Percentiles rank a stretch among this genome's conserved stretches.
Conservation (phyloP, 73 alveolate species). For the Uronychia binucleata region DNA sequence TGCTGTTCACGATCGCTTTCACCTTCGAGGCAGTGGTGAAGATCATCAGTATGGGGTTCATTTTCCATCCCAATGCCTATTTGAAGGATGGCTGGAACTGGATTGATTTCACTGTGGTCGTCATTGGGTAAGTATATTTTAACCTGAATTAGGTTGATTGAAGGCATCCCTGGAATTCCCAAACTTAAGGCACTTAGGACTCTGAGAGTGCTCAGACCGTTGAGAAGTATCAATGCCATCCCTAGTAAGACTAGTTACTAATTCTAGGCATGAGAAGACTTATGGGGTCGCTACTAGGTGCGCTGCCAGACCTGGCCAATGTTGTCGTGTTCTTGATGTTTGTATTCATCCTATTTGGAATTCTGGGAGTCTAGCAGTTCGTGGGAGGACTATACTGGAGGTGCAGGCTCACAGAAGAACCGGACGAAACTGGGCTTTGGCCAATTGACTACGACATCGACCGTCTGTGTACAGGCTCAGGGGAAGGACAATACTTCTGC, state of each 20-base stretch:
- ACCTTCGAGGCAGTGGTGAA: conserved; percentile 53
- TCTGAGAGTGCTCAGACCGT: conserved; percentile 72
- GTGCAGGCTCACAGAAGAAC: conserved; percentile 52
- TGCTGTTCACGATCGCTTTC: conserved; percentile 43
- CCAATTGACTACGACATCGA: conserved; percentile 44
- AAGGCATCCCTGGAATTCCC: conserved; percentile 20
- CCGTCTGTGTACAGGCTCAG: conserved; percentile 38
- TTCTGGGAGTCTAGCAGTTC: conserved; percentile 70
- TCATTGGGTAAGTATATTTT: conserved; percentile 24
- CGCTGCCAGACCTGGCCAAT: conserved; percentile 65
- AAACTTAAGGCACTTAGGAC: conserved; percentile 67
- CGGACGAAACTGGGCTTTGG: conserved; percentile 44
- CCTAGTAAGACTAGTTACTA: conserved; percentile 48
- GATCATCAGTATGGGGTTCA: conserved; percentile 60
- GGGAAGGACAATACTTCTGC: conserved; percentile 36
- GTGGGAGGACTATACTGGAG: conserved; percentile 63
- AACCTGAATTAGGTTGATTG: conserved; percentile 25
- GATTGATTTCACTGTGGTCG: conserved; percentile 41
- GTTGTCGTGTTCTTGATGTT: conserved; percentile 61
- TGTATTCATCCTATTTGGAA: conserved; percentile 65
- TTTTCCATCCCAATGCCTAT: conserved; percentile 41
- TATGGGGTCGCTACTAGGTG: conserved; percentile 51
- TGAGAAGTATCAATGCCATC: conserved; percentile 65
- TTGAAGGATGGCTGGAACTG: conserved; percentile 16
- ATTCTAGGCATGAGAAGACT: conserved; percentile 50